phyloP scores from a whole-genome alignment of 192 early-diverging fungal species.

The Lobosporangium transversale region DNA sequence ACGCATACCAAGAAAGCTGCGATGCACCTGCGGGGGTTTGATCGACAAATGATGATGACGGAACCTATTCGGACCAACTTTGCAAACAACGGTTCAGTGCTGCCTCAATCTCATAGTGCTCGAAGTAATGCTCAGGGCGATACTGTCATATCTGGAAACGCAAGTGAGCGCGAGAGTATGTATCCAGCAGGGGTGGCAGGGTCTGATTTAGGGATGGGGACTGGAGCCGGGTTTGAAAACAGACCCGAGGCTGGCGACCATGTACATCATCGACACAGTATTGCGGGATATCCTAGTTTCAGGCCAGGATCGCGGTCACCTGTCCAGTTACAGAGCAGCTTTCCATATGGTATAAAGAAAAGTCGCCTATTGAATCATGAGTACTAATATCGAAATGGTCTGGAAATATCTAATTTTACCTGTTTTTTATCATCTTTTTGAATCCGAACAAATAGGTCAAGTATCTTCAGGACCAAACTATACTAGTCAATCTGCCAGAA shows the following conservation, averaged over 20 bases:
- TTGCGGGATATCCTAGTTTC: constrained; percentile 32
- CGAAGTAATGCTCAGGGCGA: too few relatives aligned
- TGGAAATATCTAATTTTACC: too few relatives aligned
- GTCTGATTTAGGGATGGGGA: too few relatives aligned
- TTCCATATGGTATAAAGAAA: constrained; percentile 18
- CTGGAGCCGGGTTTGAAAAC: too few relatives aligned
- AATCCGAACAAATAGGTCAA: too few relatives aligned
- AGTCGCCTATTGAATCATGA: too few relatives aligned
- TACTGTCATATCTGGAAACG: neutral
- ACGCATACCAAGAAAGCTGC: constrained; percentile 65
- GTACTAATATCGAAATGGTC: too few relatives aligned
- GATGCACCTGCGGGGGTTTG: constrained; percentile 29
- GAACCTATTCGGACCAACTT: constrained; percentile 33
- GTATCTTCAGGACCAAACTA: too few relatives aligned
- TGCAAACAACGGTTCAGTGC: constrained; percentile 4
- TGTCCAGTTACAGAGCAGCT: neutral
- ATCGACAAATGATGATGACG: constrained; percentile 25
- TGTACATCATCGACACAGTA: constrained; percentile 32
- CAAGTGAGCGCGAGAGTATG: neutral
- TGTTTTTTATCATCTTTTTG: too few relatives aligned
- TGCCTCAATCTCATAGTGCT: too few relatives aligned
- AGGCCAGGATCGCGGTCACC: constrained; percentile 9
- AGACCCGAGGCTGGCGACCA: too few relatives aligned
- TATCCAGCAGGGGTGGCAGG: too few relatives aligned
- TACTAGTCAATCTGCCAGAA: neutral